phyloP scores from a whole-genome alignment of 2,329 filamentous ascomycete genomes.

The Colletotrichum sp. region DNA sequence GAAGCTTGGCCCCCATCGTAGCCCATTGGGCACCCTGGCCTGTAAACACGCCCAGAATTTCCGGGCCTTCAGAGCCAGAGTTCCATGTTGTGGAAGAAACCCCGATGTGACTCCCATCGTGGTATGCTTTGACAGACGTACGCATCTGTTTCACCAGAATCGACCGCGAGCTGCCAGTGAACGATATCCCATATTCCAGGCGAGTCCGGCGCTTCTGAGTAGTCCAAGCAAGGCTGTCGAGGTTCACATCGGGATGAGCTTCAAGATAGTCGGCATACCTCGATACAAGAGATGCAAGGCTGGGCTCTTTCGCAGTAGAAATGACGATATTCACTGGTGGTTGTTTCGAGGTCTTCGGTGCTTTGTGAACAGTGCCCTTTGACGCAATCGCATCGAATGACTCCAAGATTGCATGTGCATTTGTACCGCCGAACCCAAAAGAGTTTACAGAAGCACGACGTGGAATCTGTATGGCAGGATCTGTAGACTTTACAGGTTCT shows the following conservation, averaged over 20 bases:
- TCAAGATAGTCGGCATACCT: neutral
- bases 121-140: constrained; percentile 10
- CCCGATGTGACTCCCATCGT: constrained; percentile 11
- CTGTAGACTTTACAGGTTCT: neutral
- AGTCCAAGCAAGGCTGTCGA: constrained; percentile 22
- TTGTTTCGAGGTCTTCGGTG: neutral
- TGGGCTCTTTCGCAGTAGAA: neutral
- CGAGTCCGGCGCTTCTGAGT: constrained; percentile 12
- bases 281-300: neutral
- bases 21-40: constrained; percentile 30
- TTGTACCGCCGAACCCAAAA: constrained; percentile 52
- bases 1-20: constrained; percentile 22
- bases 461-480: neutral
- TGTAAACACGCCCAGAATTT: constrained; percentile 23
- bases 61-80: neutral
- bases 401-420: constrained; percentile 44
- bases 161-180: constrained; percentile 21
- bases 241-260: neutral
- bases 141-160: neutral
- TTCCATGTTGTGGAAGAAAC: neutral
- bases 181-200: constrained; percentile 4
- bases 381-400: neutral
- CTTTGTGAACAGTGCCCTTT: neutral
- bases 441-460: constrained; percentile 27
- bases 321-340: neutral